A percentile compares a stretch with the other conserved stretches of the same genome.
These are phyloP conservation scores for Boletus insuetus DNA, from an alignment of 768 basidiomycete species.

Conservation along the genomic window DNA sequence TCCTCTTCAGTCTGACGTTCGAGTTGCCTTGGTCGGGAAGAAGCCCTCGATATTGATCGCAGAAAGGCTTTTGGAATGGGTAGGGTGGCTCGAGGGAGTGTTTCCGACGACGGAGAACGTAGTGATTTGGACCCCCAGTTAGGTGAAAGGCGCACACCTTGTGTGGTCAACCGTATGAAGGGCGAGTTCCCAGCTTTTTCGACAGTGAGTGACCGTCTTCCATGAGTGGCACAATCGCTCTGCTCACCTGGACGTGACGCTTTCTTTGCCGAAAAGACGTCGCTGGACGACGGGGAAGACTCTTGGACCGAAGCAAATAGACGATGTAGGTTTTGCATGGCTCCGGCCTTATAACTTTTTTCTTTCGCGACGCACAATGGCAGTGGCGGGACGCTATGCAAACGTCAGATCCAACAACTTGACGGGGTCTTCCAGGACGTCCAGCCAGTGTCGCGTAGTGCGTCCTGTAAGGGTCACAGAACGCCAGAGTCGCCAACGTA, in stretches of 20 bases:
- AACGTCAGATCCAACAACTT: background rate
- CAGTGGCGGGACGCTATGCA: background rate
- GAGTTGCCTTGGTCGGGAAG: background rate
- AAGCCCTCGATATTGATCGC: background rate
- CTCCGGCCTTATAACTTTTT: background rate
- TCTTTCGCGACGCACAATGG: background rate
- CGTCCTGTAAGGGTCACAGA: background rate
- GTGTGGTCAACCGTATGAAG: background rate
- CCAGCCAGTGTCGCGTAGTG: background rate
- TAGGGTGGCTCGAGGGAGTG: background rate
- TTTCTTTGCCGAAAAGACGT: background rate
- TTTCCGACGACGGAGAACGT: background rate
- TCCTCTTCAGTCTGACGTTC: background rate
- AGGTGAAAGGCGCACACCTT: background rate
- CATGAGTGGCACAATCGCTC: background rate
- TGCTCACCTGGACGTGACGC: slow-evolving; percentile 10
- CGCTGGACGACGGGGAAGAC: background rate
- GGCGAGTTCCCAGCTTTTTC: background rate
- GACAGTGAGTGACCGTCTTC: slow-evolving; percentile 1
- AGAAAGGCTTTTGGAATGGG: background rate
- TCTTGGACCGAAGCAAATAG: background rate
- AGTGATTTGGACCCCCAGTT: background rate
- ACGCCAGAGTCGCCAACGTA: background rate
- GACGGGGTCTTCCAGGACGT: background rate
- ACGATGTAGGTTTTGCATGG: background rate